A percentile compares a stretch with the other conserved stretches of the same genome.
phyloP scores from a whole-genome alignment of 2,329 filamentous ascomycete genomes.

The Ascomycota sp. region DNA sequence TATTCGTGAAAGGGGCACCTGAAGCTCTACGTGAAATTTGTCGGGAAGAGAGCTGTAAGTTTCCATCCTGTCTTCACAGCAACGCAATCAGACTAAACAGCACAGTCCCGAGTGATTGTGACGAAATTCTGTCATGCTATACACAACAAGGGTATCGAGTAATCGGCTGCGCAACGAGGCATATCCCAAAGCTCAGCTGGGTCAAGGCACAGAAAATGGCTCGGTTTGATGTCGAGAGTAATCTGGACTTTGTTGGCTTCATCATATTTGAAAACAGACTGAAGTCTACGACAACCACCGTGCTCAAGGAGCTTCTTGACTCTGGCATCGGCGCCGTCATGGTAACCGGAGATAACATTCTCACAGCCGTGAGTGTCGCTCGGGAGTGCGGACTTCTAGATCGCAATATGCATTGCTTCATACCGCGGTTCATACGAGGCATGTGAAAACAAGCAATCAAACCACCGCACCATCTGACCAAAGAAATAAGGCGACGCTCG shows the following conservation, averaged over 20 bases:
- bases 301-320: conserved; percentile 61
- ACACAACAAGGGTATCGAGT: conserved; percentile 93
- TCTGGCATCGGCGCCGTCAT: conserved; percentile 82
- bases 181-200: conserved; percentile 76
- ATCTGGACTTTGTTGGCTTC: conserved; percentile 79
- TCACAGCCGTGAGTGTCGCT: conserved; percentile 90
- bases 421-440: conserved; percentile 71
- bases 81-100: conserved; percentile 3
- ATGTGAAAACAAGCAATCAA: conserved; percentile 6
- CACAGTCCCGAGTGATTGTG: conserved; percentile 64
- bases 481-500: conserved; percentile 56
- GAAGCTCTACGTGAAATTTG: conserved; percentile 96
- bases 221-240: conserved; percentile 62
- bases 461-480: too few species aligned
- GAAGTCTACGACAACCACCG: conserved; percentile 64
- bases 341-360: conserved; percentile 95
- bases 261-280: conserved; percentile 98
- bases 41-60: conserved; percentile 54
- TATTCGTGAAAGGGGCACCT: conserved; percentile 92
- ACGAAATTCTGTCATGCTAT: conserved; percentile 74
- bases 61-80: not conserved
- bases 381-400: conserved; percentile 74
- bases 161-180: conserved; percentile 83
- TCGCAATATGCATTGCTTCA: conserved; percentile 69
- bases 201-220: conserved; percentile 89